A percentile compares a stretch with the other conserved stretches of the same genome.
phyloP scores from a whole-genome alignment of 495 filamentous ascomycete genomes.

The Neurospora hispaniola region DNA sequence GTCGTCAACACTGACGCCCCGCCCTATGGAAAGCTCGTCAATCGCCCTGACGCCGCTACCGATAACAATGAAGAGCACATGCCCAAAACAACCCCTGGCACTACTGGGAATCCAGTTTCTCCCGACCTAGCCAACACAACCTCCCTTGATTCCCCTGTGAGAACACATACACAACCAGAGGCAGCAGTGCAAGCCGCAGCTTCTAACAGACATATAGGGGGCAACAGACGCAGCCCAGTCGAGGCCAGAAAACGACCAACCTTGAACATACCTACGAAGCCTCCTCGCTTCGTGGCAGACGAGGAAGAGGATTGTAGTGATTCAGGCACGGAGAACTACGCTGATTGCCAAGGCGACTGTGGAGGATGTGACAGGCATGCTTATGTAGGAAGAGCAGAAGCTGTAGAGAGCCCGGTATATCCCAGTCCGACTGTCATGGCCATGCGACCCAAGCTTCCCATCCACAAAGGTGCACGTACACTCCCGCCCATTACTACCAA shows the following conservation, averaged over 20 bases:
- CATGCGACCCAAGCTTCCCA: conserved; percentile 12
- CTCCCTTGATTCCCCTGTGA: neutral
- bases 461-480: conserved; percentile 8
- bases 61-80: neutral
- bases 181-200: neutral
- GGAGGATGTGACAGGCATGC: conserved; percentile 4
- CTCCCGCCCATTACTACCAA: conserved; percentile 6
- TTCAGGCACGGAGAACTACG: neutral
- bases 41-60: conserved; percentile 3
- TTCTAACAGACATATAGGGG: neutral
- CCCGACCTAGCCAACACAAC: neutral
- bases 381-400: neutral
- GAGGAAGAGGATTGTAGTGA: neutral
- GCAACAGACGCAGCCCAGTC: neutral
- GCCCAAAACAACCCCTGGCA: neutral
- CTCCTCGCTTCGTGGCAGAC: neutral
- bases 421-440: conserved; percentile 6
- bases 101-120: neutral
- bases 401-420: conserved; percentile 5
- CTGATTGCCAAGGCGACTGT: conserved; percentile 2
- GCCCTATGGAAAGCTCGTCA: conserved; percentile 21
- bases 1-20: conserved; percentile 47
- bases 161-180: neutral
- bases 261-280: neutral
- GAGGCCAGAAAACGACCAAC: neutral